Evolutionary conservation across 495 filamentous ascomycete species (phyloP).

Genomic region (Xylaria bambusicola): DNA sequence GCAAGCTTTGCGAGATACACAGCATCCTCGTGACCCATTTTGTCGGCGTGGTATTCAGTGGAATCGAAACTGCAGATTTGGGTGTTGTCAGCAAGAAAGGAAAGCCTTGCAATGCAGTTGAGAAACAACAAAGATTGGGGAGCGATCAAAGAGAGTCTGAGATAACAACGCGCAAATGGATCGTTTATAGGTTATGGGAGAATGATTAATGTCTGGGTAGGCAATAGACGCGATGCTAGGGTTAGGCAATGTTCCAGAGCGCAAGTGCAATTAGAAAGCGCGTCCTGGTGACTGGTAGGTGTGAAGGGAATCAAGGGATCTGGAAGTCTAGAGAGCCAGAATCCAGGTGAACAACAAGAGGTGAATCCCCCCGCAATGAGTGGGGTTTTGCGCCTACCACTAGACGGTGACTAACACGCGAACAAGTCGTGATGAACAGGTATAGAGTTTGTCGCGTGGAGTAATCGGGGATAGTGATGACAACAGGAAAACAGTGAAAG

Average conservation of each 20-base stretch:
- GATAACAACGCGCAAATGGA: conserved; percentile 15
- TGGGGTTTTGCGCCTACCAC: conserved; percentile 39
- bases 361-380: conserved; percentile 33
- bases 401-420: conserved; percentile 31
- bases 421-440: conserved; percentile 18
- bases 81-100: conserved; percentile 30
- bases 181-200: background rate
- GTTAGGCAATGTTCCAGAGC: background rate
- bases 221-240: background rate
- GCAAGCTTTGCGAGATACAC: conserved; percentile 99
- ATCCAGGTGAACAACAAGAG: conserved; percentile 25
- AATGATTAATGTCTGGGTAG: background rate
- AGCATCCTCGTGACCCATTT: conserved; percentile 98
- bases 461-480: conserved; percentile 28
- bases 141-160: conserved; percentile 7
- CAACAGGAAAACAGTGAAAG: background rate
- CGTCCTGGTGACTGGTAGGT: conserved; percentile 6
- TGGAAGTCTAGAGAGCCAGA: background rate
- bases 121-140: conserved; percentile 24
- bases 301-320: conserved; percentile 5
- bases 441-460: conserved; percentile 26
- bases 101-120: conserved; percentile 19
- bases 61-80: conserved; percentile 21
- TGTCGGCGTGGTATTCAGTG: conserved; percentile 46
- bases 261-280: background rate